Conservation (phyloP, 2,329 filamentous ascomycete species). For the Orbilia ellipsospora region DNA sequence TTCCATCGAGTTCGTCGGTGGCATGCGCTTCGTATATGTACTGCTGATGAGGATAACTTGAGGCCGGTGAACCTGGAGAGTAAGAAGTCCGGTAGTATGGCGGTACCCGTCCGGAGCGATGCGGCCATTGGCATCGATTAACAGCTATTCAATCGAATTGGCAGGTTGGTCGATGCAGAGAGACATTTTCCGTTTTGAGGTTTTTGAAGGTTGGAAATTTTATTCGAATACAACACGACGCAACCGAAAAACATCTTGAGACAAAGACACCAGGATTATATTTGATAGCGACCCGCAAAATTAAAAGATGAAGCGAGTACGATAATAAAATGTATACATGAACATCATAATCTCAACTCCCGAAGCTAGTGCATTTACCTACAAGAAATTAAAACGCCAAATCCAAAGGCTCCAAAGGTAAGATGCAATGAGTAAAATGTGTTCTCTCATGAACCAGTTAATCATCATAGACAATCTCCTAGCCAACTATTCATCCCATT, state of each 20-base stretch:
- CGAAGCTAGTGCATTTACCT: no score
- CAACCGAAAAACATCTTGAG: not conserved
- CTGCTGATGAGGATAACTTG: not conserved
- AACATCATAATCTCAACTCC: not conserved
- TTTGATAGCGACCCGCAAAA: no score
- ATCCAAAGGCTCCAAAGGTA: slow-evolving; percentile 2
- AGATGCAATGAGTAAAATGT: slow-evolving; percentile 1
- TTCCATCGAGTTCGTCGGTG: slow-evolving; percentile 29
- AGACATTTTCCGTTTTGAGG: slow-evolving; percentile 18
- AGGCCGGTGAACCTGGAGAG: slow-evolving; percentile 24
- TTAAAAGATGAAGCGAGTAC: not conserved
- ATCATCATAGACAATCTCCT: no score
- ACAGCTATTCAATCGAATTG: slow-evolving; percentile 12
- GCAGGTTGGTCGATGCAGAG: slow-evolving; percentile 7
- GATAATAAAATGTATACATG: not conserved
- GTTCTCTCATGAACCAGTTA: not conserved
- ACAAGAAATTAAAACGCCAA: slow-evolving; percentile 11
- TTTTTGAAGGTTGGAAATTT: slow-evolving; percentile 33
- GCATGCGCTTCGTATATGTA: slow-evolving; percentile 14
- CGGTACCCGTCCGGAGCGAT: slow-evolving; percentile 41
- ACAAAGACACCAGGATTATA: no score
- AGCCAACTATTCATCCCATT: no score
- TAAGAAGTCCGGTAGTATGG: slow-evolving; percentile 39
- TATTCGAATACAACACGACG: slow-evolving; percentile 15
- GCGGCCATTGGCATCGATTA: slow-evolving; percentile 46